Percentiles rank a stretch among this genome's conserved stretches.
phyloP scores from a whole-genome alignment of 306 rosid genomes.

The Psophocarpus tetragonolobus region DNA sequence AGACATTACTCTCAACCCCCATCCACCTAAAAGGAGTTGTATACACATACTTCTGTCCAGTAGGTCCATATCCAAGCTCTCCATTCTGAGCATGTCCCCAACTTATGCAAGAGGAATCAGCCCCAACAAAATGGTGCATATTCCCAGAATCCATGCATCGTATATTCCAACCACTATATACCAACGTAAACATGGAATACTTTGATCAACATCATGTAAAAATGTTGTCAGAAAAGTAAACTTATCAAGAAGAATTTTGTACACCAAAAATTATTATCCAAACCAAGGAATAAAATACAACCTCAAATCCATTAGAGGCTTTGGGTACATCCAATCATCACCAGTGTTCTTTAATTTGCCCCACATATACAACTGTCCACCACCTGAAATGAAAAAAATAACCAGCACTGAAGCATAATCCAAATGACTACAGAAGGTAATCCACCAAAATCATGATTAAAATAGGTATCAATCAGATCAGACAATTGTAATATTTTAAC shows the following conservation, averaged over 20 bases:
- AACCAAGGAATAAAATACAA: slow-evolving; percentile 34
- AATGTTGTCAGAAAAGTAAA: too few relatives aligned
- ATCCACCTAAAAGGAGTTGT: neutral
- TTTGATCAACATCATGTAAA: neutral
- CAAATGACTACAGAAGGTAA: neutral
- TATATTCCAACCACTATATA: slow-evolving; percentile 86
- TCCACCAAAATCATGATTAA: neutral
- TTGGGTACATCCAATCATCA: slow-evolving; percentile 99
- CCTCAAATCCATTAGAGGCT: slow-evolving; percentile 99
- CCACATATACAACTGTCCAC: slow-evolving; percentile 99
- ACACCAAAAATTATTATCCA: slow-evolving; percentile 3
- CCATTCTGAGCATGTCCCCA: slow-evolving; percentile 99
- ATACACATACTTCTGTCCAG: slow-evolving; percentile 84
- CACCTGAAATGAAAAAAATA: slow-evolving; percentile 57
- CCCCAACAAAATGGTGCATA: slow-evolving; percentile 98
- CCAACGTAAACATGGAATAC: slow-evolving; percentile 27
- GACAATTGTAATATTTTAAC: neutral
- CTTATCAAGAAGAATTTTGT: neutral
- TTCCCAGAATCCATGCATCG: slow-evolving; percentile 98
- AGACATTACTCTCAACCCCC: neutral
- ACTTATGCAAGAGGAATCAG: slow-evolving; percentile 95
- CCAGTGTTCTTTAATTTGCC: slow-evolving; percentile 86
- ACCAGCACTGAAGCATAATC: neutral
- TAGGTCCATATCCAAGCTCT: slow-evolving; percentile 97
- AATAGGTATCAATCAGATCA: neutral